Evolutionary conservation across 768 basidiomycete genomes (phyloP), one percentile per base, ranked within the genome.

Genomic region (Leccinum longicurvipes): DNA sequence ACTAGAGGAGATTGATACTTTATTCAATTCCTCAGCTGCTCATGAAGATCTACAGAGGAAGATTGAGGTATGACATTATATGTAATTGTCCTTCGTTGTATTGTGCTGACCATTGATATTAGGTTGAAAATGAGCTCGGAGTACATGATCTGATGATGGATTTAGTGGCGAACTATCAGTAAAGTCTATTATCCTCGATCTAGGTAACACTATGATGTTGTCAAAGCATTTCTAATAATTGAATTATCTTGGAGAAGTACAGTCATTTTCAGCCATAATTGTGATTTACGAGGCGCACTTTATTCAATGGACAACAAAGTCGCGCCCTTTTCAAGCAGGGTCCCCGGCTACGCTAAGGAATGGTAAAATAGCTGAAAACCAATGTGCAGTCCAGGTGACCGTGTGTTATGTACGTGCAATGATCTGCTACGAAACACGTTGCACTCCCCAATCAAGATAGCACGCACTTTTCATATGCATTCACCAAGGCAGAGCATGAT

Each of bases 1-100:
- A 7, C 70, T 91, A 1, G 90, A 92, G 61, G 88, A 89, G 66
- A 83, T 91, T 47, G 89, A 92, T 64, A 76, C 70, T 7, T 71
- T 90, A 11, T 91, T 91, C 62, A 76, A 75, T 39, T 81, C 82
- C 1, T 73, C 78, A n/a, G 83, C 76, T 15, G 85, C 81, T 0
- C 72, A 63, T 36, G 83, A 84, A 51, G 87, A 90, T 60, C 63
- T 67, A 9, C 63, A 64, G 15, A 58, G 81, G 57, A 83, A 80
- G 59, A 63, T 65, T 27, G 76, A 86, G 80, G 88, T 88, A 53
- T 32, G 15, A 19, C 15, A 32, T 11, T 19, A 27, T 46, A 27
- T 42, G 6, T 47, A 3, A 24, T 6, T 11, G 9, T 8, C 6
- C 52, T 29, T 27, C 8, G 23, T 29, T 39, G 17, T 53, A 21